A percentile compares a stretch with the other conserved stretches of the same genome.
Evolutionary conservation across 73 alveolate genomes (phyloP).

Genomic region (Paramecium pentaurelia): DNA sequence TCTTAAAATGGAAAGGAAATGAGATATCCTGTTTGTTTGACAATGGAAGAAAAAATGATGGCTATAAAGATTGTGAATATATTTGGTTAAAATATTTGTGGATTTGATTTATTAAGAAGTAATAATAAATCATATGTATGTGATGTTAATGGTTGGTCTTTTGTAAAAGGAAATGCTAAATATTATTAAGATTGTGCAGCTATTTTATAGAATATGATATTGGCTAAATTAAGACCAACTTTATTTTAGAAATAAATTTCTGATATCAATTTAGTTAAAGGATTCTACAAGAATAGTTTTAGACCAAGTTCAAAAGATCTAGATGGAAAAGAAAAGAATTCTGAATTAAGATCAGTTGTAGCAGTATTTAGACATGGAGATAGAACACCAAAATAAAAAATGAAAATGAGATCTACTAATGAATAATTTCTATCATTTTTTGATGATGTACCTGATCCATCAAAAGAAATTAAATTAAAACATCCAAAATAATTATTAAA

Average conservation of each 20-base stretch:
- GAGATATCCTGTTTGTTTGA: conserved; percentile 94
- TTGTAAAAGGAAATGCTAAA: conserved; percentile 68
- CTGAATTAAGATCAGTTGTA: conserved; percentile 94
- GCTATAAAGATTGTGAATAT: conserved; percentile 87
- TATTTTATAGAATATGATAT: conserved; percentile 52
- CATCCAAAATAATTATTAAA: conserved; percentile 69
- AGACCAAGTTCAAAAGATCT: conserved; percentile 7
- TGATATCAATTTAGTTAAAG: conserved; percentile 10
- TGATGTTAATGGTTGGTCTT: conserved; percentile 95
- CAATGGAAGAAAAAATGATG: conserved; percentile 90
- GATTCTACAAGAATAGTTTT: conserved; percentile 24
- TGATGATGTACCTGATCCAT: conserved; percentile 67
- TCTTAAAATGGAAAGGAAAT: conserved; percentile 94
- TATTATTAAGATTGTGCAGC: conserved; percentile 73
- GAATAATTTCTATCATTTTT: conserved; percentile 72
- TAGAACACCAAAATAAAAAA: conserved; percentile 94
- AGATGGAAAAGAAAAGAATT: conserved; percentile 65
- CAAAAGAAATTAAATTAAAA: conserved; percentile 76
- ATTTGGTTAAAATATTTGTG: conserved; percentile 94
- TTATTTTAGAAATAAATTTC: background rate
- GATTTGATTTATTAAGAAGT: conserved; percentile 94
- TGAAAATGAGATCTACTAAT: conserved; percentile 90
- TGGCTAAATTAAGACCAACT: conserved; percentile 47
- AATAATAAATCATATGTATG: conserved; percentile 92
- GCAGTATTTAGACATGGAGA: conserved; percentile 97